Evolutionary conservation across 1,139 yeast species (phyloP).

Genomic region (Kodamaea suecica): DNA sequence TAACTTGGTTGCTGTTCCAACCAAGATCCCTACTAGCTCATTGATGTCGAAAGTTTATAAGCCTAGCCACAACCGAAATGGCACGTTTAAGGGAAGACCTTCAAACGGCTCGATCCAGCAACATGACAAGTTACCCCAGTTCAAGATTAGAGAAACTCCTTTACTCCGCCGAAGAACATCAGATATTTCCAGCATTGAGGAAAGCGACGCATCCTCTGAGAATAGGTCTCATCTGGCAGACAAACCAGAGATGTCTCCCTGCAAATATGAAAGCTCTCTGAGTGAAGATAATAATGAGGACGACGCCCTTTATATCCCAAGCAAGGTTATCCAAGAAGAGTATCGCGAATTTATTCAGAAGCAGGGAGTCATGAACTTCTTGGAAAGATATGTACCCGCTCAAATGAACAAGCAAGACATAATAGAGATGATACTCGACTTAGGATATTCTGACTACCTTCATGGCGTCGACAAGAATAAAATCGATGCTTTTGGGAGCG

Average conservation of each 20-base stretch:
- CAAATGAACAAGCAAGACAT: slow-evolving; percentile 16
- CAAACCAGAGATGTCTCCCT: too few relatives aligned
- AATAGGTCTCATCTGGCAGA: background rate
- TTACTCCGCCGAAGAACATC: too few relatives aligned
- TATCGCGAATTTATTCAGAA: slow-evolving; percentile 15
- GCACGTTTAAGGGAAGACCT: background rate
- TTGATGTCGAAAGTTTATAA: background rate
- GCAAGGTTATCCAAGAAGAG: background rate
- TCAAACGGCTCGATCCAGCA: background rate
- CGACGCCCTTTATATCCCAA: background rate
- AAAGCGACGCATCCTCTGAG: background rate
- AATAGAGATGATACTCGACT: slow-evolving; percentile 16
- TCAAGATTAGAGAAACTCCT: too few relatives aligned
- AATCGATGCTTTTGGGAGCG: background rate
- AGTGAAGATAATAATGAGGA: background rate
- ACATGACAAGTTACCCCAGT: background rate
- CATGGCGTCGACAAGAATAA: background rate
- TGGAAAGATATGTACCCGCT: slow-evolving; percentile 17
- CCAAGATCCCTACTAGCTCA: background rate
- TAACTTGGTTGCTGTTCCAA: background rate
- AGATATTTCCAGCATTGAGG: too few relatives aligned
- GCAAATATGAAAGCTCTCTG: background rate
- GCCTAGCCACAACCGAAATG: background rate
- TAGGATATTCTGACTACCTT: slow-evolving; percentile 15
- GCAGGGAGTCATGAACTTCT: slow-evolving; percentile 17